Base-by-base conservation (phyloP, 805 yeast species). In the Wickerhamomyces subpelliculosus region DNA sequence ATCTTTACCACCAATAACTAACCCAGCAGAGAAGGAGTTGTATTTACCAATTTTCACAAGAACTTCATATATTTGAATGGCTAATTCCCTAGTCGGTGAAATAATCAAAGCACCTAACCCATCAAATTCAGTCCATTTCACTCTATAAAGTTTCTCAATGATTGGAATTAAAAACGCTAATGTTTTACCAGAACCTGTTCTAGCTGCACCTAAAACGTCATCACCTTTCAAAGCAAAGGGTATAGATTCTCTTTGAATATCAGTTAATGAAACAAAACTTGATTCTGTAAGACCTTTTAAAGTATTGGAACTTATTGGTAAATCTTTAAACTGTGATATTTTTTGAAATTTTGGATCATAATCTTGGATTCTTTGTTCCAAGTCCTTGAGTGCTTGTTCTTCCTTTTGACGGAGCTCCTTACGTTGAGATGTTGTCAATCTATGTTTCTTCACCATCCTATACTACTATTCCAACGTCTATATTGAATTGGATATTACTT, bases 181-280 rank as follows among this genome's bases (percentile, higher is more conserved):
- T 0, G 98, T 93, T 58, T 93, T 93, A 28, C 98, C 98, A 0
- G 97, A 87, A 0, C 98, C 98, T 0, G 98, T 93, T 5, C 85
- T 95, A 0, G 97, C 95, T 55, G 94, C 97, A 4, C 87, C 97
- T 4, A 93, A 88, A 3, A 90, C 94, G 61, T 93, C 98, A 50
- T 90, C 55, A 1, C 93, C 90, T 49, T 84, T 79, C 43, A 93
- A 63, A 1, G 93, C 78, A 12, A 72, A 62, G 0, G 94, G 84
- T 21, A 93, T 84, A 6, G 96, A 69, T 34, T 77, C 78, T 43
- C 72, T 75, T 53, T 93, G 99, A 41, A 93, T 85, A 31, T 84
- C 95, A 0, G 98, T 93, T 65, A 89, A 60, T 10, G 77, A 70
- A 2, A 84, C 69, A 57, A 82, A 93, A 37, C 86, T 82, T n/a